Percentiles rank a stretch among this genome's conserved stretches.
Conservation (phyloP, 257 asterid genomes). For the Solanum boliviense region DNA sequence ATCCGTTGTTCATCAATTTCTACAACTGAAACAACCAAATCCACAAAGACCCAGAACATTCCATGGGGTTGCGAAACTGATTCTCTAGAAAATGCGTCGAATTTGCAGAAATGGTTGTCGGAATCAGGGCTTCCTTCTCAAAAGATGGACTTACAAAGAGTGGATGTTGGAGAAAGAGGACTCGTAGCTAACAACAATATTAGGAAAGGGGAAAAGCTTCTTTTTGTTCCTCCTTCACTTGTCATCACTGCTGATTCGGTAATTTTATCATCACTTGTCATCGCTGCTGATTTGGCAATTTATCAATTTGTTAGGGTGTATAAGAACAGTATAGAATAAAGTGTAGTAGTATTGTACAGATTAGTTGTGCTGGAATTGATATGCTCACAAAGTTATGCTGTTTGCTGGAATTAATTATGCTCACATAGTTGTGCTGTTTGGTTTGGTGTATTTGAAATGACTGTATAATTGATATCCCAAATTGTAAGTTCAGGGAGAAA, state of each 20-base stretch:
- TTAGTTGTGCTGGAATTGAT: neutral
- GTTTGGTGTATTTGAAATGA: neutral
- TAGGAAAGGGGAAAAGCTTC: slow-evolving; percentile 84
- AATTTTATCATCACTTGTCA: slow-evolving; percentile 33
- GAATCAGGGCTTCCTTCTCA: slow-evolving; percentile 72
- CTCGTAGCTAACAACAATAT: slow-evolving; percentile 76
- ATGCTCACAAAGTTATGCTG: neutral
- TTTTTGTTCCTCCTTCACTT: slow-evolving; percentile 79
- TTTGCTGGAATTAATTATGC: neutral
- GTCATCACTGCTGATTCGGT: slow-evolving; percentile 85
- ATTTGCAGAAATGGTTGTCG: slow-evolving; percentile 67
- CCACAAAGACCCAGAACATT: slow-evolving; percentile 12
- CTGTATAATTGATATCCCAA: neutral
- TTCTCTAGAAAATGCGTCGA: slow-evolving; percentile 64
- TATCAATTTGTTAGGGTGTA: neutral
- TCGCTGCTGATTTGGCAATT: slow-evolving; percentile 63
- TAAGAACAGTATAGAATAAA: neutral
- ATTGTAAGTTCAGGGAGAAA: neutral
- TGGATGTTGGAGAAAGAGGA: slow-evolving; percentile 89
- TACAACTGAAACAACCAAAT: slow-evolving; percentile 21
- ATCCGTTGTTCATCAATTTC: slow-evolving; percentile 42
- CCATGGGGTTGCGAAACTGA: slow-evolving; percentile 84
- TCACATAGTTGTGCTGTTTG: neutral
- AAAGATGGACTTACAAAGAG: slow-evolving; percentile 72
- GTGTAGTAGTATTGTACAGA: neutral